These are phyloP conservation scores for Auricularia auricula-judae DNA, from an alignment of 768 basidiomycete species.

Conservation along the genomic window DNA sequence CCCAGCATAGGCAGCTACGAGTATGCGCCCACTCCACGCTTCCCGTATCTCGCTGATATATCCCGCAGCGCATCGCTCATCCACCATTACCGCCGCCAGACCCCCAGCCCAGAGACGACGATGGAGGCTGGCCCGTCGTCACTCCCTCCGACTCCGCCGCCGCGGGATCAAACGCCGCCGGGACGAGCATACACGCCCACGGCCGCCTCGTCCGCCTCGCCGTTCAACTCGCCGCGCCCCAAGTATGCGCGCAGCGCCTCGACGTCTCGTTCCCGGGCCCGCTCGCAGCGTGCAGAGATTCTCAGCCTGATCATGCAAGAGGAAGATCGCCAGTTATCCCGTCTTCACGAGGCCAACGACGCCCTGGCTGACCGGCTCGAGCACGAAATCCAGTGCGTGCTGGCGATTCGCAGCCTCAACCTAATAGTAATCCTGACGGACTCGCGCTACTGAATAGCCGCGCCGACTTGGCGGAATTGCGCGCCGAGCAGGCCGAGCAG, in stretches of 20 bases:
- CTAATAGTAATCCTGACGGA: neutral
- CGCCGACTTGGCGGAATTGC: slow-evolving; percentile 38
- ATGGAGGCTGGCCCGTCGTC: neutral
- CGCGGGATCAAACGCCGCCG: neutral
- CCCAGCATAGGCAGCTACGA: neutral
- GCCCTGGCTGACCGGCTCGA: slow-evolving; percentile 44
- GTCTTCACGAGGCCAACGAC: slow-evolving; percentile 42
- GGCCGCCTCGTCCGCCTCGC: neutral
- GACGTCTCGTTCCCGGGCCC: neutral
- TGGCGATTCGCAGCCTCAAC: neutral
- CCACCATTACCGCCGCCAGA: neutral
- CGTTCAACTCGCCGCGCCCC: neutral
- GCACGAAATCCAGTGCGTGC: slow-evolving; percentile 31
- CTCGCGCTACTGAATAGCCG: slow-evolving; percentile 11
- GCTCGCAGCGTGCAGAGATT: slow-evolving; percentile 7
- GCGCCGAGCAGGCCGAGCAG: slow-evolving; percentile 43
- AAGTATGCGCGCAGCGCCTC: neutral
- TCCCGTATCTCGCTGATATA: neutral
- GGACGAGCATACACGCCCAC: neutral
- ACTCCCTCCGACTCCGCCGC: too few species aligned
- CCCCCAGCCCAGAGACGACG: neutral
- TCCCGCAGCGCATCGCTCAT: neutral
- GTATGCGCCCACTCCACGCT: neutral
- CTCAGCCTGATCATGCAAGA: slow-evolving; percentile 33
- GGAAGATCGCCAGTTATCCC: slow-evolving; percentile 46